Conservation (phyloP, 768 basidiomycete genomes). For the Tulasnella sp. region DNA sequence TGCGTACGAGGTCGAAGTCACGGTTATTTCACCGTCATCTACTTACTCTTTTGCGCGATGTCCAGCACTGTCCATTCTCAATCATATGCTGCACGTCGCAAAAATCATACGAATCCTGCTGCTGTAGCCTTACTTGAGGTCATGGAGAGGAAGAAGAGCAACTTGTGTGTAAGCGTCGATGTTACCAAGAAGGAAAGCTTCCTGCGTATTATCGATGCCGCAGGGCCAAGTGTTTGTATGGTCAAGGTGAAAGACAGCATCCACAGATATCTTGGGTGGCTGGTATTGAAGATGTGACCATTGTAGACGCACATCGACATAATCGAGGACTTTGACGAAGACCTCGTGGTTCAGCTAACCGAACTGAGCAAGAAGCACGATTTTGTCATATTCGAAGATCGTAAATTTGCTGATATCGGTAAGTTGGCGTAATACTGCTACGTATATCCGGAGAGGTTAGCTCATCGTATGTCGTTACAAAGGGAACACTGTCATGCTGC, state of each 20-base stretch:
- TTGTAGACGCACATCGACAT: slow-evolving; percentile 92
- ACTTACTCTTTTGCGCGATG: not conserved
- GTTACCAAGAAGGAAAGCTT: slow-evolving; percentile 70
- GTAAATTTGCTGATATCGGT: slow-evolving; percentile 99
- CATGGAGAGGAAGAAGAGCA: slow-evolving; percentile 77
- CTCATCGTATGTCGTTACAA: not conserved
- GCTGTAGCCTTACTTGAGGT: slow-evolving; percentile 66
- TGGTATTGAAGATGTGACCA: slow-evolving; percentile 16
- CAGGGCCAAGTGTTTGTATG: slow-evolving; percentile 82
- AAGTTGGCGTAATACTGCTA: not conserved
- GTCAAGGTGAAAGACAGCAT: slow-evolving; percentile 54
- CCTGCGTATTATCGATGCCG: slow-evolving; percentile 71
- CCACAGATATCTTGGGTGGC: not conserved
- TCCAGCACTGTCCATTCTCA: not conserved
- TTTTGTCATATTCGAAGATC: slow-evolving; percentile 94
- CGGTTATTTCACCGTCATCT: slow-evolving; percentile 6
- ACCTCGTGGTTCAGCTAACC: slow-evolving; percentile 55
- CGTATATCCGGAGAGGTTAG: not conserved
- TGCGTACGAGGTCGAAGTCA: too few relatives aligned
- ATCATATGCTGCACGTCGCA: slow-evolving; percentile 50
- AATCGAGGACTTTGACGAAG: slow-evolving; percentile 75
- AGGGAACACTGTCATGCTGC: slow-evolving; percentile 95
- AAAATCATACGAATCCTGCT: slow-evolving; percentile 53
- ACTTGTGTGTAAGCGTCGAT: slow-evolving; percentile 93
- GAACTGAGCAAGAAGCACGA: slow-evolving; percentile 67